Evolutionary conservation across 176 grass and related monocot genomes (phyloP), one percentile per base, ranked within the genome.

Genomic region (Themeda triandra): DNA sequence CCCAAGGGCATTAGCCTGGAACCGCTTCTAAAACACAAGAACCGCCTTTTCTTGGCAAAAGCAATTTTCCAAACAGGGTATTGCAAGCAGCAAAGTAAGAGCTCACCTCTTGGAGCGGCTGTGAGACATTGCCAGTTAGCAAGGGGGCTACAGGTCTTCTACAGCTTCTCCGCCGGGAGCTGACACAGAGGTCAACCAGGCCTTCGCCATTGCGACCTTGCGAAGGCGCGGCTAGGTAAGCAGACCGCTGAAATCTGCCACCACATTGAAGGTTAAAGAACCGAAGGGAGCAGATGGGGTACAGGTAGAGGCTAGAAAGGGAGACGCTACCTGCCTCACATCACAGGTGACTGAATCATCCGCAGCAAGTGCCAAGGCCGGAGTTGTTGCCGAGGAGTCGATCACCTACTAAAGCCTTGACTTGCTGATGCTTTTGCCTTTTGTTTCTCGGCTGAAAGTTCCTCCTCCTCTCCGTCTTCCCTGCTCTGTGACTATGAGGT

Each of bases 401-500:
- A 91, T 91, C 75, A 83, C 85, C 89, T 64, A 83, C 76, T 77
- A 82, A 30, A 86, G 41, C 84, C 66, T 58, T 75, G 45, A 67
- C 76, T 36, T 76, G 36, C 63, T 75, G 71, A 69, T 51, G 32
- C 35, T 37, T 86, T 85, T 17, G 23, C 30, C 62, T 36, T 12
- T 8, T 53, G 66, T 87, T 69, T 40, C 80, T 79, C 66, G 36
- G 65, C 58, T 36, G n/a, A 37, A 56, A 78, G 74, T 23, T 69
- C 39, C 17, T 48, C 28, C 82, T 58, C 6, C 73, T 33, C 44
- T 33, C 3, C 46, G 13, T 46, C 44, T 48, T 48, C 45, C 58
- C 36, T 51, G 33, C 82, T 68, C 28, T 46, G 64, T n/a, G 75
- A 68, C 32, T 32, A 53, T 23, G 73, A 60, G 88, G 73, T 41